phyloP scores from a whole-genome alignment of 176 grass and related monocot species.

The Phyllostachys edulis region DNA sequence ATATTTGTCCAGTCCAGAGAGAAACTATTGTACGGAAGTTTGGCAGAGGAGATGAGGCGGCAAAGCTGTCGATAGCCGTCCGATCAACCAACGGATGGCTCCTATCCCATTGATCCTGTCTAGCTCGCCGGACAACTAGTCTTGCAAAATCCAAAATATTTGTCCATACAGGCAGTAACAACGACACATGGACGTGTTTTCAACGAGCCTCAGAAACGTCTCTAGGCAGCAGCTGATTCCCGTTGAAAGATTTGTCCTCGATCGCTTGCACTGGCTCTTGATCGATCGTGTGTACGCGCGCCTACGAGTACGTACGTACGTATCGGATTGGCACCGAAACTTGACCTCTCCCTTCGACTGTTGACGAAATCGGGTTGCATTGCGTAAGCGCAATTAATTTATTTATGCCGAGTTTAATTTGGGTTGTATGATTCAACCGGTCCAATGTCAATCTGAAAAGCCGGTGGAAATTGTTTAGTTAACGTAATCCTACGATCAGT shows the following conservation, averaged over 20 bases:
- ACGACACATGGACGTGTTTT: not conserved
- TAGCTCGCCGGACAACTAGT: not conserved
- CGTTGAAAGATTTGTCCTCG: not conserved
- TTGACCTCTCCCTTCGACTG: not conserved
- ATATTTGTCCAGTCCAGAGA: not conserved
- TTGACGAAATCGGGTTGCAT: not conserved
- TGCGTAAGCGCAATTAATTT: not conserved
- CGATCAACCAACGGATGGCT: not conserved
- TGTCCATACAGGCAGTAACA: not conserved
- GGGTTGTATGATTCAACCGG: not conserved
- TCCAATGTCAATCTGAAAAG: slow-evolving; percentile 29
- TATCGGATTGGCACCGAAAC: not conserved
- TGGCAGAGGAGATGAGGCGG: not conserved
- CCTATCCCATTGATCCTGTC: not conserved
- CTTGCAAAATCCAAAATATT: not conserved
- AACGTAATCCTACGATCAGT: not conserved
- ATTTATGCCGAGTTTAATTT: not conserved
- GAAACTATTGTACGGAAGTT: not conserved
- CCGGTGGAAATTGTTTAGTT: not conserved
- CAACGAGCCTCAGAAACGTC: not conserved
- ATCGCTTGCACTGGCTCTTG: not conserved
- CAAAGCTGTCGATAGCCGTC: not conserved
- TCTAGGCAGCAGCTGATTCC: not conserved
- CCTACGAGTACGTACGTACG: not conserved
- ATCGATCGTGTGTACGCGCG: not conserved